phyloP scores from a whole-genome alignment of 2,329 filamentous ascomycete species.

The Tolypocladium cylindrosporum region DNA sequence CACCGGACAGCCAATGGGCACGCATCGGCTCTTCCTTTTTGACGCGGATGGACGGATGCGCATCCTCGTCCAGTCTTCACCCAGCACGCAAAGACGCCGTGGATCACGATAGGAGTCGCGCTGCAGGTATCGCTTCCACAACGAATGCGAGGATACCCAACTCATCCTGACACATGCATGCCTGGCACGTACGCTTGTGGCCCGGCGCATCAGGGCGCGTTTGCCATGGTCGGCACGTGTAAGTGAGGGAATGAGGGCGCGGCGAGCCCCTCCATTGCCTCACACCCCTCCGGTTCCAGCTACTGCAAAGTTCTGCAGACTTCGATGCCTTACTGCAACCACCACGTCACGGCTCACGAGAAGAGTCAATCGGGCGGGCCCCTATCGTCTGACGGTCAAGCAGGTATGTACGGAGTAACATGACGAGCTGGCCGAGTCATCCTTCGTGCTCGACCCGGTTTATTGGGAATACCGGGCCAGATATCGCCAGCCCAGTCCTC shows the following conservation, averaged over 20 bases:
- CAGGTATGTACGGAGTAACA: background rate
- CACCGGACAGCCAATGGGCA: background rate
- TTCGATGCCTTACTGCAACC: conserved; percentile 6
- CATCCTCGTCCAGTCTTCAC: background rate
- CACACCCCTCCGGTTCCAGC: conserved; percentile 9
- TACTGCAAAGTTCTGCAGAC: conserved; percentile 5
- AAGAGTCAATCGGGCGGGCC: background rate
- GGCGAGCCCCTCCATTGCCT: background rate
- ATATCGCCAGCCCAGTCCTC: background rate
- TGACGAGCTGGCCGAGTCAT: background rate
- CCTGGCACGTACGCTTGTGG: background rate
- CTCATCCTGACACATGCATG: background rate
- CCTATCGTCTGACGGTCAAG: background rate
- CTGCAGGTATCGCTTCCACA: background rate
- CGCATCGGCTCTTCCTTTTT: background rate
- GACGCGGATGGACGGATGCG: background rate
- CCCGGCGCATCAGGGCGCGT: background rate
- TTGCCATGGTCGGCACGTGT: background rate
- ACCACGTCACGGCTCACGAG: background rate
- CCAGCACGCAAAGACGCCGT: background rate
- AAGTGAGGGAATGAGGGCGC: background rate
- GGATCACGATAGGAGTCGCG: background rate
- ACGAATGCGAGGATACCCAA: conserved; percentile 3
- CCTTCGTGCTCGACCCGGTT: background rate
- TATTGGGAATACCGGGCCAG: background rate